A percentile compares a stretch with the other conserved stretches of the same genome.
These are phyloP conservation scores for Thermomucor indicae-seudaticae DNA, from an alignment of 371 early-diverging fungal species.

Conservation along the genomic window DNA sequence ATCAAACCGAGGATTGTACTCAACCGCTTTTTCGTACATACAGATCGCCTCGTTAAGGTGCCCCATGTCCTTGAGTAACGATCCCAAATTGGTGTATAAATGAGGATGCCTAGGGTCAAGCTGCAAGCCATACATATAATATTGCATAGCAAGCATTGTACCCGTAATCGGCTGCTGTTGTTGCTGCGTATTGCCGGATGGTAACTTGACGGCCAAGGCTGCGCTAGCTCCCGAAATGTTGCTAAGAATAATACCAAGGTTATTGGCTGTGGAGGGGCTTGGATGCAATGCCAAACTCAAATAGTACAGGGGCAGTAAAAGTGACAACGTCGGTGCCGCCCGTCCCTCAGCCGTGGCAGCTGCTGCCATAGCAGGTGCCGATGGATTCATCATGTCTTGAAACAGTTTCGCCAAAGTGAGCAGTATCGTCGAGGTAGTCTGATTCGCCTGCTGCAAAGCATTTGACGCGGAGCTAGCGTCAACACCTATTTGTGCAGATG, in stretches of 20 bases:
- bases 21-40: conserved; percentile 89
- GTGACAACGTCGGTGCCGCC: conserved; percentile 52
- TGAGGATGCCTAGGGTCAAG: conserved; percentile 86
- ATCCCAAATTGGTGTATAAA: conserved; percentile 86
- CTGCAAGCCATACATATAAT: conserved; percentile 83
- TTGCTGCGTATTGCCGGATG: conserved; percentile 28
- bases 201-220: conserved; percentile 42
- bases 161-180: conserved; percentile 50
- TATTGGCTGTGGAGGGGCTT: conserved; percentile 88
- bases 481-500: neutral
- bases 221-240: conserved; percentile 63
- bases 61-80: conserved; percentile 84
- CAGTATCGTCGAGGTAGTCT: conserved; percentile 74
- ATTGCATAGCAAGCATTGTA: conserved; percentile 71
- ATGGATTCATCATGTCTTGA: conserved; percentile 67
- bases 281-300: conserved; percentile 75
- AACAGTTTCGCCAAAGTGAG: conserved; percentile 84
- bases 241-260: conserved; percentile 79
- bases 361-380: conserved; percentile 38
- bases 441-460: conserved; percentile 59
- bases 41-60: conserved; percentile 76
- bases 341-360: conserved; percentile 32
- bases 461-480: conserved; percentile 8
- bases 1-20: conserved; percentile 82
- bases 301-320: conserved; percentile 81